Percentiles rank a stretch among this genome's conserved stretches.
phyloP scores from a whole-genome alignment of 2,329 filamentous ascomycete genomes.

The Lecanicillium sp. region DNA sequence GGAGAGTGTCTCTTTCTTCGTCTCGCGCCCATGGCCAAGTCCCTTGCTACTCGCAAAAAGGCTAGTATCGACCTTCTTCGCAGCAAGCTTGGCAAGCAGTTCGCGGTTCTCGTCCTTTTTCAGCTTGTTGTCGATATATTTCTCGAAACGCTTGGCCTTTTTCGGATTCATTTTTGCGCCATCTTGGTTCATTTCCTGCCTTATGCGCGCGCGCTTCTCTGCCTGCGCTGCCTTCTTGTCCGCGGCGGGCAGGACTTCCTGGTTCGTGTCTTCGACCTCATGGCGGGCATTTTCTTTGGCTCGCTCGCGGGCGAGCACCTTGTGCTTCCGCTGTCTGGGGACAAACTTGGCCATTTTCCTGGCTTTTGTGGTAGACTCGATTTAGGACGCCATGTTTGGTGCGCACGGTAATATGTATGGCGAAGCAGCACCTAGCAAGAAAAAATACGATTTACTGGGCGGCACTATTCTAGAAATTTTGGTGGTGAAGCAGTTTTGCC shows the following conservation, averaged over 20 bases:
- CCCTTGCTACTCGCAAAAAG: conserved; percentile 70
- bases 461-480: conserved; percentile 24
- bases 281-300: conserved; percentile 32
- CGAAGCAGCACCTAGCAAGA: not conserved
- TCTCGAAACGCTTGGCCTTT: conserved; percentile 59
- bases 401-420: not conserved
- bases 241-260: conserved; percentile 34
- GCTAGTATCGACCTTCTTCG: conserved; percentile 72
- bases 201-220: conserved; percentile 46
- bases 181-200: conserved; percentile 42
- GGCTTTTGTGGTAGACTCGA: not conserved
- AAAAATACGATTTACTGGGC: not conserved
- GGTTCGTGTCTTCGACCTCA: conserved; percentile 29
- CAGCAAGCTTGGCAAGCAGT: conserved; percentile 74
- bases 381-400: conserved; percentile 3
- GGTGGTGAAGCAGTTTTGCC: conserved; percentile 25
- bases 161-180: conserved; percentile 51
- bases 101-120: conserved; percentile 87
- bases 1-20: conserved; percentile 59
- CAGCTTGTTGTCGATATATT: conserved; percentile 79
- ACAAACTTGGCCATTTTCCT: conserved; percentile 48
- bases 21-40: conserved; percentile 64
- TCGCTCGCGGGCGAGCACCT: conserved; percentile 56
- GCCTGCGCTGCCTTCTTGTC: conserved; percentile 35
- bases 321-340: conserved; percentile 59